Percentiles rank a stretch among this genome's conserved stretches.
Evolutionary conservation across 1,139 yeast species (phyloP).

Genomic region (Debaryomyces nepalensis): DNA sequence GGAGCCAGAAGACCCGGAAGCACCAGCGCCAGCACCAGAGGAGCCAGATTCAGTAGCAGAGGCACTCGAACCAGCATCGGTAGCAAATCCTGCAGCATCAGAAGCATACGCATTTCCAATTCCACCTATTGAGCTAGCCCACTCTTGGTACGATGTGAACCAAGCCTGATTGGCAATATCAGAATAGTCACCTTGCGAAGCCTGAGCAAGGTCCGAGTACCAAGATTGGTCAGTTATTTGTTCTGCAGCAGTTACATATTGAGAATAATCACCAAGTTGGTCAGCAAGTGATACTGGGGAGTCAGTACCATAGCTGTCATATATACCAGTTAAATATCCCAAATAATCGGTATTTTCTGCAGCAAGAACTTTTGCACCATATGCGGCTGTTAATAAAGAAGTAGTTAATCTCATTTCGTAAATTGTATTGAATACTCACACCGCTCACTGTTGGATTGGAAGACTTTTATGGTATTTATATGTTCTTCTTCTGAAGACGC

Average conservation of each 20-base stretch:
- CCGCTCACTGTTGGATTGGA: background rate
- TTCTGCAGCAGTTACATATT: background rate
- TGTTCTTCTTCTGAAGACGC: background rate
- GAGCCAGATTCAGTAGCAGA: background rate
- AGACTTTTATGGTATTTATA: background rate
- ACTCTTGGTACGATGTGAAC: conserved; percentile 4
- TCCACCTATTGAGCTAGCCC: conserved; percentile 3
- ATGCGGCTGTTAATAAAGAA: conserved; percentile 2
- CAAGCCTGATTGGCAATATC: conserved; percentile 7
- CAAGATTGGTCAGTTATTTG: background rate
- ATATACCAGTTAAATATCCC: conserved; percentile 8
- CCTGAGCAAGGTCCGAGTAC: background rate
- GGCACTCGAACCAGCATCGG: conserved; percentile 9
- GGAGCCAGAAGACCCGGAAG: conserved; percentile 3
- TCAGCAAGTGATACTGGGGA: conserved; percentile 9
- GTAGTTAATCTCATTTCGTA: conserved; percentile 7
- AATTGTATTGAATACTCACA: conserved; percentile 8
- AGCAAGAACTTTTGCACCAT: conserved; percentile 4
- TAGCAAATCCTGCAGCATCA: background rate
- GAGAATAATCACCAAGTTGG: background rate
- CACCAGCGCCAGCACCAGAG: conserved; percentile 6
- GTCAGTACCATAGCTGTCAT: conserved; percentile 8
- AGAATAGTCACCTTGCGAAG: background rate
- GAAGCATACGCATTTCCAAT: background rate
- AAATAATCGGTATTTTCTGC: conserved; percentile 2